These are phyloP conservation scores for Chiua virens DNA, from an alignment of 768 basidiomycete species.

Conservation along the genomic window DNA sequence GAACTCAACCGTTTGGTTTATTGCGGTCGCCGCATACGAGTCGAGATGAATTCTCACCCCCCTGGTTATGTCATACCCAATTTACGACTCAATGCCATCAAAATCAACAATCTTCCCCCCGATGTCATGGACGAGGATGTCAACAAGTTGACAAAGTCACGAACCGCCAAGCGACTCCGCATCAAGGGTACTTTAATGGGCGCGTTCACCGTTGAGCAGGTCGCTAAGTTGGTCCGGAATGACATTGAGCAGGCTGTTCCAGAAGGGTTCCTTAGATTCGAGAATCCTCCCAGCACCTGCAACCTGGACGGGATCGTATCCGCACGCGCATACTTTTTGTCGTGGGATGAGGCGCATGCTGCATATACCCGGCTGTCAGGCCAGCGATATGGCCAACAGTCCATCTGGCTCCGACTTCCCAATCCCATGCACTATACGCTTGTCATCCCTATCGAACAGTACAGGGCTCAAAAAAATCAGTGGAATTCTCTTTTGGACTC, in stretches of 20 bases:
- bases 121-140: slow-evolving; percentile 19
- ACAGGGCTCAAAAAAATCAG: slow-evolving; percentile 42
- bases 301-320: slow-evolving; percentile 27
- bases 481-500: slow-evolving; percentile 43
- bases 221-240: slow-evolving; percentile 17
- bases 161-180: slow-evolving; percentile 16
- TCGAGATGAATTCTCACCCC: slow-evolving; percentile 40
- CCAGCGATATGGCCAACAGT: too few relatives aligned
- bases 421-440: slow-evolving; percentile 47
- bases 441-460: slow-evolving; percentile 44
- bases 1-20: too few relatives aligned
- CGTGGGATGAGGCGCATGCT: slow-evolving; percentile 43
- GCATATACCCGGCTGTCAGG: slow-evolving; percentile 40
- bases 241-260: slow-evolving; percentile 14
- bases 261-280: slow-evolving; percentile 15
- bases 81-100: slow-evolving; percentile 32
- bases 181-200: too few relatives aligned
- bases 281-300: slow-evolving; percentile 8
- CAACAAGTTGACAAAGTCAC: slow-evolving; percentile 28
- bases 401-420: too few relatives aligned
- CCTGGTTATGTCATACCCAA: slow-evolving; percentile 19
- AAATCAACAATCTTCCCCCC: slow-evolving; percentile 39
- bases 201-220: slow-evolving; percentile 16
- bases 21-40: slow-evolving; percentile 37
- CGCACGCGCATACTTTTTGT: slow-evolving; percentile 43